Evolutionary conservation across 1,284 basidiomycete genomes (phyloP).

Genomic region (Vanrija pseudolonga): DNA sequence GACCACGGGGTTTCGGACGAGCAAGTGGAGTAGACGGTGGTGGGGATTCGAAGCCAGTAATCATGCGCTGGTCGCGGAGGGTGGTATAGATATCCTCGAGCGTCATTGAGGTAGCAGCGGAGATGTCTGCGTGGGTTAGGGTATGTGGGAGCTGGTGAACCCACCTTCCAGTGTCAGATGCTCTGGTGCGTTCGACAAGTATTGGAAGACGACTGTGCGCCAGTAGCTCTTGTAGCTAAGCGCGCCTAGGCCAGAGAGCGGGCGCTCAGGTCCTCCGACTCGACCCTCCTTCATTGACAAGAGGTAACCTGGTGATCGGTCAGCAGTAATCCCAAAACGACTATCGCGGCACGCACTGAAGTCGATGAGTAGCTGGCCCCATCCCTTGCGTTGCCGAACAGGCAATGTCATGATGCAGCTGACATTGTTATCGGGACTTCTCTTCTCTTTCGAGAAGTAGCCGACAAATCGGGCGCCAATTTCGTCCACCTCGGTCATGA

Average conservation of each 20-base stretch:
- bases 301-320: conserved; percentile 69
- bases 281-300: conserved; percentile 91
- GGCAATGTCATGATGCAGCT: conserved; percentile 99
- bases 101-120: conserved; percentile 82
- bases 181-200: conserved; percentile 59
- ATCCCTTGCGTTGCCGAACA: conserved; percentile 87
- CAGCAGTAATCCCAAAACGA: too few species aligned
- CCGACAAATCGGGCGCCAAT: conserved; percentile 91
- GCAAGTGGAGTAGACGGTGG: background rate
- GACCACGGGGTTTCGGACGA: conserved; percentile 3
- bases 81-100: conserved; percentile 79
- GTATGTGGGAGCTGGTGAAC: conserved; percentile 22
- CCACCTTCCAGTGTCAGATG: conserved; percentile 70
- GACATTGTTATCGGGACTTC: conserved; percentile 91
- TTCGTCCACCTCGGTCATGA: conserved; percentile 89
- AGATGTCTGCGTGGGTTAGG: conserved; percentile 64
- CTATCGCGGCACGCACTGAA: conserved; percentile 69
- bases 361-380: conserved; percentile 92
- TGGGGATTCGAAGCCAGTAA: conserved; percentile 47
- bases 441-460: conserved; percentile 99
- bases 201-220: conserved; percentile 85
- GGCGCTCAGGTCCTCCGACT: conserved; percentile 86
- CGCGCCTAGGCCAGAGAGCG: conserved; percentile 81
- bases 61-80: conserved; percentile 74
- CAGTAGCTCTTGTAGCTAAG: conserved; percentile 94